Evolutionary conservation across 2,329 filamentous ascomycete species (phyloP).

Genomic region (Microcyclosporella mali): DNA sequence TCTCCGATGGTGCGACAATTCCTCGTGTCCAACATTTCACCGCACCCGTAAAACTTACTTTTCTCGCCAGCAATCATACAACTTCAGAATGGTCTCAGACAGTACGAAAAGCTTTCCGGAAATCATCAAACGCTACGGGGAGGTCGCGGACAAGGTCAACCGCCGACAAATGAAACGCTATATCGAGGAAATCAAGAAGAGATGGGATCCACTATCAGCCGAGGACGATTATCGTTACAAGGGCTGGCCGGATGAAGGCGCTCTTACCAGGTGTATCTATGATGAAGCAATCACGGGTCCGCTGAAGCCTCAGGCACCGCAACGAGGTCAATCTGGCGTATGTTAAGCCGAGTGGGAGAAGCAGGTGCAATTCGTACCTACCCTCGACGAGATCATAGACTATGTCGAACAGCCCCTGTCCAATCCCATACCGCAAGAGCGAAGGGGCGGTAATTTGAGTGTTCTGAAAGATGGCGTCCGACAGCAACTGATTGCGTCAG

Average conservation of each 20-base stretch:
- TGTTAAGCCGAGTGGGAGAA: not conserved
- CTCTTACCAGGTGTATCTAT: not conserved
- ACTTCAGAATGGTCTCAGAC: slow-evolving; percentile 1
- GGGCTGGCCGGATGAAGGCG: slow-evolving; percentile 5
- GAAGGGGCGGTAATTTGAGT: not conserved
- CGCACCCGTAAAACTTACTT: too few species aligned
- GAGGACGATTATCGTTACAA: not conserved
- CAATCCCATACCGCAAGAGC: not conserved
- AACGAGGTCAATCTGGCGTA: not conserved
- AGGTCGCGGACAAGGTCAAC: slow-evolving; percentile 2
- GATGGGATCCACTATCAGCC: not conserved
- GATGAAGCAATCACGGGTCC: not conserved
- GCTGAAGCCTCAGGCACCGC: not conserved
- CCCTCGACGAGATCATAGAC: not conserved
- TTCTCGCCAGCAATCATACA: too few species aligned
- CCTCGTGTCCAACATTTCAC: too few species aligned
- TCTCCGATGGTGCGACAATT: too few species aligned
- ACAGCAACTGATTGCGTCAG: not conserved
- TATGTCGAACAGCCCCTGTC: not conserved
- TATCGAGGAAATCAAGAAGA: not conserved
- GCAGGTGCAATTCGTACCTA: not conserved
- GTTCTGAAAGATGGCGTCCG: not conserved
- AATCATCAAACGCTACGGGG: not conserved
- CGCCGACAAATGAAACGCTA: slow-evolving; percentile 2
- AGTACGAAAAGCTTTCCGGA: not conserved